These are phyloP conservation scores for Elsinoe necatrix DNA, from an alignment of 2,329 filamentous ascomycete genomes.

Conservation along the genomic window DNA sequence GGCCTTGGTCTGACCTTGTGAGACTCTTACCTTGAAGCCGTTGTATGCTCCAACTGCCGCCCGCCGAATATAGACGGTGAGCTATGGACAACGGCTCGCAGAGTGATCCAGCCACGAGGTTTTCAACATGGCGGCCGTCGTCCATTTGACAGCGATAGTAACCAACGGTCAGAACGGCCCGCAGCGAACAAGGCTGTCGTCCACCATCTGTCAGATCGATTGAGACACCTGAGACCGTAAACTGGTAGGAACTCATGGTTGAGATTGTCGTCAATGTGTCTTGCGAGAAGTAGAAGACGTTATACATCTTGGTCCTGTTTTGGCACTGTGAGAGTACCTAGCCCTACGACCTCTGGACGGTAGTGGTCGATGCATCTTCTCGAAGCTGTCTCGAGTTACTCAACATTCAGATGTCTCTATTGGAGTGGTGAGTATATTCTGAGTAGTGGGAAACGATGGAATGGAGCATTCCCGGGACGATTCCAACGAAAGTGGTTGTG, in stretches of 20 bases:
- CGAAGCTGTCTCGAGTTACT: neutral
- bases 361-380: neutral
- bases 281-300: conserved; percentile 9
- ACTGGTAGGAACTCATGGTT: neutral
- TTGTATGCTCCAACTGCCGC: conserved; percentile 9
- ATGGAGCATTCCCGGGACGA: neutral
- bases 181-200: neutral
- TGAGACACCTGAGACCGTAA: neutral
- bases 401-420: neutral
- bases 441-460: neutral
- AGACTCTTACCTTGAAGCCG: conserved; percentile 10
- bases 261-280: conserved; percentile 14
- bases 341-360: conserved; percentile 9
- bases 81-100: conserved; percentile 15
- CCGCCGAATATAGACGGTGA: conserved; percentile 16
- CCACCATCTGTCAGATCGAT: neutral
- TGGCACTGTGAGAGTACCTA: neutral
- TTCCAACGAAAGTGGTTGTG: neutral
- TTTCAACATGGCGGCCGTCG: conserved; percentile 4
- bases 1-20: neutral
- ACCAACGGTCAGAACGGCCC: conserved; percentile 3
- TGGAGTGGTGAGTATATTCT: neutral
- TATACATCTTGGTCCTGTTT: neutral
- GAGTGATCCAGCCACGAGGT: conserved; percentile 1
- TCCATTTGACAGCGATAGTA: conserved; percentile 4